phyloP scores from a whole-genome alignment of 2,329 filamentous ascomycete genomes.

The Atkinsonella hypoxylon region DNA sequence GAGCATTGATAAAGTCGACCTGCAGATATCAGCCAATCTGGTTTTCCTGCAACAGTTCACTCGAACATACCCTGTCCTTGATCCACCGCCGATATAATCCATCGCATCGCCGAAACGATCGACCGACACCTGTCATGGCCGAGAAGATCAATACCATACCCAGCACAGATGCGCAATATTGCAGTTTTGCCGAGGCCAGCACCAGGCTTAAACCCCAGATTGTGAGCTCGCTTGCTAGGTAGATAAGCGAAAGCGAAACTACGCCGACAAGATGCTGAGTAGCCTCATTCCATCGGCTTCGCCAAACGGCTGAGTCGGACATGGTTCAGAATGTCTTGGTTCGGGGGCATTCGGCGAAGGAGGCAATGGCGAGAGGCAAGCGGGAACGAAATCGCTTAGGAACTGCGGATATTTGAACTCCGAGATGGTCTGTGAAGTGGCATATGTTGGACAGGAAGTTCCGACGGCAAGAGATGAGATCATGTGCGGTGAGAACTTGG shows the following conservation, averaged over 20 bases:
- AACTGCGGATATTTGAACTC: conserved; percentile 3
- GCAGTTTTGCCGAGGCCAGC: conserved; percentile 20
- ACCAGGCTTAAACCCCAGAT: conserved; percentile 31
- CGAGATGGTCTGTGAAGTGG: conserved; percentile 1
- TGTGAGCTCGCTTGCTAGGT: conserved; percentile 30
- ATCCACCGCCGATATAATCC: conserved; percentile 19
- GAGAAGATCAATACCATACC: conserved; percentile 32
- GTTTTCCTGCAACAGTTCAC: background rate
- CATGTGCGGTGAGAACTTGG: background rate
- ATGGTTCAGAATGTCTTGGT: conserved; percentile 3
- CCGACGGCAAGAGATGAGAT: background rate
- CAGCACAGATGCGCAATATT: conserved; percentile 35
- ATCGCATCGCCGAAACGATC: conserved; percentile 11
- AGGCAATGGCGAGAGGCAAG: background rate
- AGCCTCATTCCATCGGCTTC: conserved; percentile 6
- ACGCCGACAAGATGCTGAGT: conserved; percentile 12
- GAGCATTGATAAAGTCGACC: conserved; percentile 37
- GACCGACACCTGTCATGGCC: conserved; percentile 18
- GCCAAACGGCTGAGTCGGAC: conserved; percentile 8
- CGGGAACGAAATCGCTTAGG: conserved; percentile 1
- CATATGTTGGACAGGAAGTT: background rate
- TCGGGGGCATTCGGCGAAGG: conserved; percentile 1
- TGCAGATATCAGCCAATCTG: conserved; percentile 12
- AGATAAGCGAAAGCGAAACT: conserved; percentile 24
- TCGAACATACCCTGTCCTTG: conserved; percentile 20